phyloP scores from a whole-genome alignment of 2,329 filamentous ascomycete genomes.

The Clonostachys solani region DNA sequence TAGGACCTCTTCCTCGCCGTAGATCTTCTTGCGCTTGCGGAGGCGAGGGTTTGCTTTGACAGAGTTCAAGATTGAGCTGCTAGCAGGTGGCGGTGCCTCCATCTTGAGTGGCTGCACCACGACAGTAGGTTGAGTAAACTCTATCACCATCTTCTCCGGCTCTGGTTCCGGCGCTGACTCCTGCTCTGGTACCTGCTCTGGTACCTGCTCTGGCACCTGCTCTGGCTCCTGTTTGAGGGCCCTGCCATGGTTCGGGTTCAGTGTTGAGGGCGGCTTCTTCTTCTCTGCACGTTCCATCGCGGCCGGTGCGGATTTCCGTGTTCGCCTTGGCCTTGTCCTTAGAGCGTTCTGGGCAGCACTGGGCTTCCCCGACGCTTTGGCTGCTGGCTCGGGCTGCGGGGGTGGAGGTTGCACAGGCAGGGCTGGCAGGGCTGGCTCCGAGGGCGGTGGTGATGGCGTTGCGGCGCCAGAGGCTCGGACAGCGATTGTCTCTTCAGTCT shows the following conservation, averaged over 20 bases:
- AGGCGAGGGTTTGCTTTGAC: conserved; percentile 44
- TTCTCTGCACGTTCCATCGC: conserved; percentile 19
- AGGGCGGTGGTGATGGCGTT: too few species aligned
- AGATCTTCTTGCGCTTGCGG: conserved; percentile 41
- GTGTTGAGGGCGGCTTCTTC: conserved; percentile 18
- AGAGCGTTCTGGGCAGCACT: not conserved
- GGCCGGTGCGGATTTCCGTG: conserved; percentile 35
- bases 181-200: not conserved
- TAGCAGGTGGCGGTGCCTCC: not conserved
- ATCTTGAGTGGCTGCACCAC: not conserved
- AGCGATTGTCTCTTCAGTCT: not conserved
- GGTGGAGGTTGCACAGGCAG: not conserved
- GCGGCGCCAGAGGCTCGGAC: not conserved
- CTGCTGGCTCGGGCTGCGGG: not conserved
- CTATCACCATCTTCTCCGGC: not conserved
- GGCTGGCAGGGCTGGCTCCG: too few species aligned
- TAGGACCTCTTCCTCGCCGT: conserved; percentile 26
- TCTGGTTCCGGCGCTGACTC: not conserved
- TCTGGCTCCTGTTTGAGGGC: conserved; percentile 10
- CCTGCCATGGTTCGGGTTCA: conserved; percentile 29
- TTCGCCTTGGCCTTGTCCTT: conserved; percentile 19
- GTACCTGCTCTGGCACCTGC: conserved; percentile 1
- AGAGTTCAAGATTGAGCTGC: conserved; percentile 42
- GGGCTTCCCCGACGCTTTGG: conserved; percentile 1
- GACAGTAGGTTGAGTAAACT: not conserved